Evolutionary conservation across 139 green algal species (phyloP), one percentile per base, ranked within the genome.

Genomic region (Raphidocelis subcapitata): DNA sequence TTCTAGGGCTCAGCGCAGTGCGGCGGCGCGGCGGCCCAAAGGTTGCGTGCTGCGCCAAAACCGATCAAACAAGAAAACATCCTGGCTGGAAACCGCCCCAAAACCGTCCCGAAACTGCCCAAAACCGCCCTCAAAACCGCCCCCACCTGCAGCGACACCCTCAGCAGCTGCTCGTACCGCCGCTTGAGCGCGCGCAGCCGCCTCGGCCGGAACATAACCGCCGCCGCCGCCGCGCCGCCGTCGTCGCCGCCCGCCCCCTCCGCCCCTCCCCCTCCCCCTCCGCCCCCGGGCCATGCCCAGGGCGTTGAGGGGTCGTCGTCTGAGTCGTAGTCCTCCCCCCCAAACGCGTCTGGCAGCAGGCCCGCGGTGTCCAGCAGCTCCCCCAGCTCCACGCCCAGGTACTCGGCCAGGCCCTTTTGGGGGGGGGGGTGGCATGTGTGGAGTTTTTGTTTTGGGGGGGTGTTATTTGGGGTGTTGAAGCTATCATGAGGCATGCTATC

Each of bases 131-230:
- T 49, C 41, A 49, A 49, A 49, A 12, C n/a, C 56, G 36, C 33
- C 28, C 62, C 32, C 62, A 78, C 72, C 62, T 72, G 62, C 28
- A 78, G 52, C 14, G 72, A 51, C 29, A 78, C 71, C 31, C 63
- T 37, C 62, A 67, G 63, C 52, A 78, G 62, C 63, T 78, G 72
- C 52, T 78, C 63, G 23, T 78, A 78, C 5, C 72, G 51, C 52
- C 41, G 55, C 63, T 72, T 56, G 14, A 78, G 37, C 36, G 26
- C 29, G 35, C 52, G 24, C 52, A 78, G 21, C 52, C 72, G 49
- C 72, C 52, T 41, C 26, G 72, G 72, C 36, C 69, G 72, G 35
- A 72, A 72, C 62, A 78, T 65, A 60, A 69, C 64, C 23, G 68
- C 59, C 2, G 70, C 70, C 1, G 70, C 70, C 18, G 51, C 3